Base-by-base conservation (phyloP, 345 rosid genomes). In the Melastoma malabathricum region DNA sequence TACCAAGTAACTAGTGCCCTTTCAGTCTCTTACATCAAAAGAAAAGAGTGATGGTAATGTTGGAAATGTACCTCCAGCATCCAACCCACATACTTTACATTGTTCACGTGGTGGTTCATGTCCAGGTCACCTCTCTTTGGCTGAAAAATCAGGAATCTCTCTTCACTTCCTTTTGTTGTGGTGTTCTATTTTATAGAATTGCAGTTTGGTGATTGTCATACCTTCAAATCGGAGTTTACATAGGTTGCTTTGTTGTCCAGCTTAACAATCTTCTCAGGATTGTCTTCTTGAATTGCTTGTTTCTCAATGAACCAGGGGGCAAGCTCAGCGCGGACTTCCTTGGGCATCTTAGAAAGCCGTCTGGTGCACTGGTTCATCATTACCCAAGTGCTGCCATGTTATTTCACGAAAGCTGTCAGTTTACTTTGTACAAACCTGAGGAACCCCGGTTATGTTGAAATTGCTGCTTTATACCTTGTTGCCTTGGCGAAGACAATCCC, bases 71-170 rank as follows among this genome's bases (percentile, higher is more conserved):
- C 86, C 90, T 79, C 90, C 15, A 79, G 66, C 86, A 79, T 82
- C 90, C 90, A 82, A 54, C 71, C 64, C 14, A 82, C 78, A 29
- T 82, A 79, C 64, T 82, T 79, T 39, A 82, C 83, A 68, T 82
- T 82, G 72, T 76, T 79, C 59, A 79, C 90, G 52, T 79, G 90
- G 41, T 79, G 79, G 72, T 82, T 82, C 90, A 82, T 71, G 60
- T 79, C 83, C 64, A 79, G 56, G 60, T 82, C 83, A 53, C 70
- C 71, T 64, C 89, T 72, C 59, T 65, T 63, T 1, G 90, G 78
- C 80, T 82, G 48, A 50, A 70, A 54, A 54, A 13, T 39, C 8
- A 51, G 9, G 18, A 29, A 34, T 34, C 41, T 34, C 12, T 34
- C 12, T 7, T 34, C 41, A 34, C 6, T 12, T 34, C 41, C 41